Base-by-base conservation (phyloP, 2,329 filamentous ascomycete genomes). In the Claviceps arundinis region DNA sequence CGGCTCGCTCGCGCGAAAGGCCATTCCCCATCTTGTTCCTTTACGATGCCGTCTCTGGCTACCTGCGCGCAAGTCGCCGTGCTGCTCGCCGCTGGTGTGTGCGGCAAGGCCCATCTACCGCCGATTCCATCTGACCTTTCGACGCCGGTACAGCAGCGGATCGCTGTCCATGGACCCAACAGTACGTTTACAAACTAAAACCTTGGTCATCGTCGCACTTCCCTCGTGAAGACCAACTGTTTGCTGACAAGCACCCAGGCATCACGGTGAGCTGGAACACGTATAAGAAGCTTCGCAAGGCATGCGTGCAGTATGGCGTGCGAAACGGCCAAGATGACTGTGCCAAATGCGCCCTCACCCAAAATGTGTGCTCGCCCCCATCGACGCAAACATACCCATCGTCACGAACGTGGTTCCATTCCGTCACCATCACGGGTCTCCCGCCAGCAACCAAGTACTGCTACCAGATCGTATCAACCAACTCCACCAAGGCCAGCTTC, bases 221-320 rank as follows among this genome's bases (percentile, higher is more conserved):
- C 46, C 22, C 14, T 5, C 22, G 17, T 22, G 8, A 43, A 9
- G 13, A n/a, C 2, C 17, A 43, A 43, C 41, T 22, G 17, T 22
- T 22, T 44, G 9, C 26, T 19, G 11, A 41, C 22, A 22, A 24
- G 14, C 37, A n/a, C 5, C 16, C 44, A 78, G 75, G 71, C 37
- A 67, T 79, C 6, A 73, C 73, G 0, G 65, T 81, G 38, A 75
- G 71, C 1, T 81, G 77, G 77, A 80, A 80, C 58, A 81, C 77
- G 0, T 80, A 78, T 58, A 55, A 69, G 52, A 57, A 73, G 55
- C 58, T 76, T 14, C 60, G 58, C 52, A 58, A 70, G 40, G 62
- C 72, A 13, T 80, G 76, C 52, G 76, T 81, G 5, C 56, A 69
- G 43, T 81, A 78, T 58, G 77, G 77, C 46, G 70, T 65, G 2